These are phyloP conservation scores for Lyophyllum atratum DNA, from an alignment of 768 basidiomycete species.

Conservation along the genomic window DNA sequence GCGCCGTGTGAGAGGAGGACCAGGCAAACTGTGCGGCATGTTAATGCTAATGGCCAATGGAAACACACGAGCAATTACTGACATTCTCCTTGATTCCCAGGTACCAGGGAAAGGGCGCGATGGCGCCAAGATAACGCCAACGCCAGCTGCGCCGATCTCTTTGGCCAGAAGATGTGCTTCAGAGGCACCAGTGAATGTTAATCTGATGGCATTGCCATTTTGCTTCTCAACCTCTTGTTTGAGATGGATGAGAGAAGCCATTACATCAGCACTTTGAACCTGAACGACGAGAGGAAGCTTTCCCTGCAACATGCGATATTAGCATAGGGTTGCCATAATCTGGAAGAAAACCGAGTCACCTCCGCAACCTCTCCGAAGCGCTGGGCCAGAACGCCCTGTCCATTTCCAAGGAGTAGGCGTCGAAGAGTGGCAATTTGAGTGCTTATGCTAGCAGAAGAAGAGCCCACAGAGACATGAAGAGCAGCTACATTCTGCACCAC, in stretches of 20 bases:
- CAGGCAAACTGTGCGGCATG: slow-evolving; percentile 51
- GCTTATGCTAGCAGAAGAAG: slow-evolving; percentile 60
- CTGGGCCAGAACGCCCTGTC: slow-evolving; percentile 36
- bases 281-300: slow-evolving; percentile 72
- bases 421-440: slow-evolving; percentile 78
- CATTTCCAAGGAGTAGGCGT: slow-evolving; percentile 53
- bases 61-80: slow-evolving; percentile 18
- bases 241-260: slow-evolving; percentile 72
- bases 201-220: slow-evolving; percentile 40
- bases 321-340: too few species aligned
- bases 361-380: slow-evolving; percentile 49
- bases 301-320: slow-evolving; percentile 42
- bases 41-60: not conserved
- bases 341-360: slow-evolving; percentile 29
- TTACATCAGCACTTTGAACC: slow-evolving; percentile 77
- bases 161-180: slow-evolving; percentile 73
- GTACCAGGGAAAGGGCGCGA: slow-evolving; percentile 67
- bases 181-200: slow-evolving; percentile 65
- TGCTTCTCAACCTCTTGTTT: slow-evolving; percentile 60
- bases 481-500: slow-evolving; percentile 64
- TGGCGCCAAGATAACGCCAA: slow-evolving; percentile 52
- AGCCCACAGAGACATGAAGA: slow-evolving; percentile 63
- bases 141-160: slow-evolving; percentile 54
- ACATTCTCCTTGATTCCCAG: slow-evolving; percentile 77
- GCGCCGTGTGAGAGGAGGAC: slow-evolving; percentile 65